Evolutionary conservation across 192 early-diverging fungal genomes (phyloP), one percentile per base, ranked within the genome.

Genomic region (Podila verticillata): DNA sequence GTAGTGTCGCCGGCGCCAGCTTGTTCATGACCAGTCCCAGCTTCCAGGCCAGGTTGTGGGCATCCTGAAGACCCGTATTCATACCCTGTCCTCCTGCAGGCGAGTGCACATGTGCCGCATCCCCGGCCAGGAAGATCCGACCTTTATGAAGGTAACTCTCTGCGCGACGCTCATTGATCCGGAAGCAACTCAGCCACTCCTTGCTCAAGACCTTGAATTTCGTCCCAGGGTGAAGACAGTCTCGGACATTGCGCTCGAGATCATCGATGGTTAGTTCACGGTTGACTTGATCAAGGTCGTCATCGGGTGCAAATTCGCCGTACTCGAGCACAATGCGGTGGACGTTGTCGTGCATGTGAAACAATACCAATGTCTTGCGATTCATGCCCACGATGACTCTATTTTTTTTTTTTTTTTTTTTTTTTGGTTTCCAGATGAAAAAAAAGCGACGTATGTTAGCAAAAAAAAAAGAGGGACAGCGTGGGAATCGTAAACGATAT

Each of bases 1-100:
- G 56, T 32, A 80, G 28, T 0, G 48, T 13, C 48, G 71, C 39
- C 7, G 77, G 77, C 1, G 77, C 77, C 36, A 72, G 54, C 3
- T 70, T 70, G 20, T 80, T 65, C 22, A 87, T 22, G n/a, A 85
- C 86, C 0, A 77, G 48, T 1, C 74, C 84, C 26, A 86, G 35
- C 62, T 86, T 87, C 86, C 86, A 87, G 4, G 74, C 65, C 59
- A 87, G 36, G 64, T 86, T 86, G 57, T 57, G 69, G 12, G 85
- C 81, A 48, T 87, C 86, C 32, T 83, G 80, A 4, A 86, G 35
- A 4, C 86, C 86, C 10, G 58, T 65, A 63, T 83, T 83, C 72
- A 84, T 79, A 0, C 86, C 77, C 60, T 84, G 83, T n/a, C 73
- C 82, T 12, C 77, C 77, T 12, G 81, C 66, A 48, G 86, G 86